These are phyloP conservation scores for Kwoniella pini DNA, from an alignment of 768 basidiomycete species.

Conservation along the genomic window DNA sequence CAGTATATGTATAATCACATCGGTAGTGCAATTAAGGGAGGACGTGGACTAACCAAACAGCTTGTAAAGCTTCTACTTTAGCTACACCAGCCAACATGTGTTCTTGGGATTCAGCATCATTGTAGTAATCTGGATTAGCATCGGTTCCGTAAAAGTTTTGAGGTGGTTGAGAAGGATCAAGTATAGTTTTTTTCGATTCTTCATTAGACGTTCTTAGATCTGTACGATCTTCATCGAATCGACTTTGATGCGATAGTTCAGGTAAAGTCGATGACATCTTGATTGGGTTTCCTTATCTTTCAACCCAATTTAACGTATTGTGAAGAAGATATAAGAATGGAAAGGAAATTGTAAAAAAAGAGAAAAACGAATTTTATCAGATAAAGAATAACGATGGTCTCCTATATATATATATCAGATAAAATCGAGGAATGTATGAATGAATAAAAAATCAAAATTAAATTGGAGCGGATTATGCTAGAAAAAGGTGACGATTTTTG, in stretches of 20 bases:
- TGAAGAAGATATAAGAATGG: neutral
- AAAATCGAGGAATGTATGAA: neutral
- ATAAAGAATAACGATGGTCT: neutral
- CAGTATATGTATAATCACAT: too few relatives aligned
- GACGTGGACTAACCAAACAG: conserved; percentile 34
- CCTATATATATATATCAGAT: neutral
- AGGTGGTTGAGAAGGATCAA: neutral
- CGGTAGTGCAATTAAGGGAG: too few relatives aligned
- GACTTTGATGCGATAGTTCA: neutral
- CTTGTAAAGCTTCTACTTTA: conserved; percentile 44
- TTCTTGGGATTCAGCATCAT: conserved; percentile 9
- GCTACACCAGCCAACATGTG: conserved; percentile 32
- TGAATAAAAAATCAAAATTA: too few relatives aligned
- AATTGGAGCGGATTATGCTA: too few relatives aligned
- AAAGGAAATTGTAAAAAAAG: neutral
- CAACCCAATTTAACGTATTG: neutral
- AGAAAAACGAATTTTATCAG: neutral
- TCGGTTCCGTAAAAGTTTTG: neutral
- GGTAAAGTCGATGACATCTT: conserved; percentile 4
- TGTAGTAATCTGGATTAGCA: conserved; percentile 13
- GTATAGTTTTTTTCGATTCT: conserved; percentile 17
- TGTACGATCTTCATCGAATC: neutral
- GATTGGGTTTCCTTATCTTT: neutral
- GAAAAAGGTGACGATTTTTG: too few relatives aligned
- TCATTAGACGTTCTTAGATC: neutral